Conservation (phyloP, 2,329 filamentous ascomycete genomes). For the Monilinia vaccinii-corymbosi region DNA sequence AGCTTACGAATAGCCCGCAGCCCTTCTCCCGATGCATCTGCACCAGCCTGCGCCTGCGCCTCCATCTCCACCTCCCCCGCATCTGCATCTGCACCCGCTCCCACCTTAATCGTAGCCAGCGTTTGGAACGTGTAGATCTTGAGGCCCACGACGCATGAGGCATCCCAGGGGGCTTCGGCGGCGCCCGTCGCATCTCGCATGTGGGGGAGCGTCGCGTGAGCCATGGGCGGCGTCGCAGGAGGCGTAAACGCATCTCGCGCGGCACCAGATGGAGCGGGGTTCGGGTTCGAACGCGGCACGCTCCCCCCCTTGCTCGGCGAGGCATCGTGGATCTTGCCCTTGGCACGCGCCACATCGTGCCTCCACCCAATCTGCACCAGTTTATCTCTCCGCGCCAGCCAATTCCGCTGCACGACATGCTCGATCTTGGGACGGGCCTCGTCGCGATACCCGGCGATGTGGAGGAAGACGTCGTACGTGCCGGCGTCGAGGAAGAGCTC, state of each 20-base stretch:
- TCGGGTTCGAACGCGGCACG: not conserved
- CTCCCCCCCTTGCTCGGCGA: too few species aligned
- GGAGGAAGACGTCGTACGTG: constrained; percentile 45
- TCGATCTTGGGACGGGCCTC: constrained; percentile 33
- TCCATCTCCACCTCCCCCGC: not conserved
- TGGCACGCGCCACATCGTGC: constrained; percentile 49
- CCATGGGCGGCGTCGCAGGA: not conserved
- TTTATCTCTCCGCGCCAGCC: constrained; percentile 41
- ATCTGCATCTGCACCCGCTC: not conserved
- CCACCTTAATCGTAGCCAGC: not conserved
- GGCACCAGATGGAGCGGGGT: too few species aligned
- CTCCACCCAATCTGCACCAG: constrained; percentile 46
- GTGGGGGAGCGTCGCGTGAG: not conserved
- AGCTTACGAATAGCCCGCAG: not conserved
- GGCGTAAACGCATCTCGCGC: not conserved
- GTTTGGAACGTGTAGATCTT: not conserved
- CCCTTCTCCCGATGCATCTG: too few species aligned
- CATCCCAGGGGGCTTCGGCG: not conserved
- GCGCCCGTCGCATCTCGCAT: not conserved
- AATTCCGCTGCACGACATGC: constrained; percentile 42
- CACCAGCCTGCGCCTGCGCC: not conserved
- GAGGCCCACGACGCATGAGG: not conserved
- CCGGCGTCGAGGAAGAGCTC: constrained; percentile 48
- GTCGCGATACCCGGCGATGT: constrained; percentile 40
- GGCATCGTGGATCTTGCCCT: constrained; percentile 32